A percentile compares a stretch with the other conserved stretches of the same genome.
These are phyloP conservation scores for Saccharata proteae DNA, from an alignment of 2,329 filamentous ascomycete genomes.

Conservation along the genomic window DNA sequence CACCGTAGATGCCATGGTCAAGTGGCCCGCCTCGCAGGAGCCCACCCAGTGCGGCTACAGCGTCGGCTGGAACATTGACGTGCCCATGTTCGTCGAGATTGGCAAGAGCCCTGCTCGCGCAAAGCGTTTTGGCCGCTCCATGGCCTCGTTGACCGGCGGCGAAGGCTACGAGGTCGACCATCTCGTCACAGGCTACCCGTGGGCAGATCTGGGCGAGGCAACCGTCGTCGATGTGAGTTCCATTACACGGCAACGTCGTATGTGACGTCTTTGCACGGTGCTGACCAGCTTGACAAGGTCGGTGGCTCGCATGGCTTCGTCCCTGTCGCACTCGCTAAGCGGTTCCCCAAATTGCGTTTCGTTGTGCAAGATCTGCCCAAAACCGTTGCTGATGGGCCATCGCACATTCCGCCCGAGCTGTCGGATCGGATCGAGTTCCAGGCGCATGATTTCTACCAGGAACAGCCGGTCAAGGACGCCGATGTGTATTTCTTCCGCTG, in stretches of 20 bases:
- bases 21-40: constrained; percentile 11
- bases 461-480: constrained; percentile 17
- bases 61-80: constrained; percentile 8
- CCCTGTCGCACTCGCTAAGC: constrained; percentile 8
- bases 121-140: constrained; percentile 10
- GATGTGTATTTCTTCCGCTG: constrained; percentile 26
- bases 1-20: constrained; percentile 9
- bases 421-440: constrained; percentile 11
- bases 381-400: constrained; percentile 9
- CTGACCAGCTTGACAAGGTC: constrained; percentile 8
- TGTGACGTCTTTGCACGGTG: not conserved
- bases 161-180: constrained; percentile 11
- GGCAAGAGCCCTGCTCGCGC: constrained; percentile 8
- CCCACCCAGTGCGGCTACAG: constrained; percentile 8
- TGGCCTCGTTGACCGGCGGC: constrained; percentile 9
- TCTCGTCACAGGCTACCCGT: constrained; percentile 10
- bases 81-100: constrained; percentile 11
- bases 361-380: constrained; percentile 13
- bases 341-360: constrained; percentile 9
- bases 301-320: constrained; percentile 11
- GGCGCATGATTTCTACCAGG: constrained; percentile 18
- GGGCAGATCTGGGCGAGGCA: constrained; percentile 9
- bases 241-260: not conserved
- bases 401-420: constrained; percentile 10
- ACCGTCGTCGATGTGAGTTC: constrained; percentile 10